Base-by-base conservation (phyloP, 2,329 filamentous ascomycete genomes). In the Dryadomyces sulphureus region DNA sequence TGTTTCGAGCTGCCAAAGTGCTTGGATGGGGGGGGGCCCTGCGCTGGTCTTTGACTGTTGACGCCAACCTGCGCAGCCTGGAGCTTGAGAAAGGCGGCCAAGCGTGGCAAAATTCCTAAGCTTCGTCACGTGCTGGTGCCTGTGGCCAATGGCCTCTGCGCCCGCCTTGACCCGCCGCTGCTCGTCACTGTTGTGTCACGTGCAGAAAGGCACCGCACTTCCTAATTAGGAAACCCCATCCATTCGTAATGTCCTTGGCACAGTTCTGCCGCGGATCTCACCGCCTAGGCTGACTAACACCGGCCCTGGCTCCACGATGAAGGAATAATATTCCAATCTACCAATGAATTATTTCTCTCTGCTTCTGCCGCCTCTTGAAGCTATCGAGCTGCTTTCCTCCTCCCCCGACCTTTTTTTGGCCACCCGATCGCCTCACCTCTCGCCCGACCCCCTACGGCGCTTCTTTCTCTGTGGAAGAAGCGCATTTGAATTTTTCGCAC, bases 11-110 rank as follows among this genome's bases (percentile, higher is more conserved):
- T 21, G 30, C n/a, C n/a, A n/a, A n/a, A n/a, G n/a, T n/a, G n/a
- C n/a, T n/a, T n/a, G n/a, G n/a, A n/a, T n/a, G n/a, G n/a, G n/a
- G n/a, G n/a, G n/a, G n/a, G 7, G 19, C 19, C 20, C 35, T 27
- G 27, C 27, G 25, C 27, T 42, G 19, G 30, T 43, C 30, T 30
- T 7, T 43, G 41, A 35, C 38, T 45, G 51, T 55, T 59, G 57
- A 59, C 54, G 57, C 55, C 56, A 59, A 54, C 57, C 53, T 51
- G 50, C 54, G 57, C 55, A 59, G 57, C 57, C 57, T 59, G 54
- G 53, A 54, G 53, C 53, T 52, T 24, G 12, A 5, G 14, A 12
- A n/a, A 36, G 47, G 49, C 51, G 52, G 51, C 43, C 17, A 45
- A 6, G 5, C 1, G 48, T 48, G 54, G 52, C 54, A 55, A 49